Evolutionary conservation across 2,329 filamentous ascomycete species (phyloP).

Genomic region (Pestalotiopsis sp.): DNA sequence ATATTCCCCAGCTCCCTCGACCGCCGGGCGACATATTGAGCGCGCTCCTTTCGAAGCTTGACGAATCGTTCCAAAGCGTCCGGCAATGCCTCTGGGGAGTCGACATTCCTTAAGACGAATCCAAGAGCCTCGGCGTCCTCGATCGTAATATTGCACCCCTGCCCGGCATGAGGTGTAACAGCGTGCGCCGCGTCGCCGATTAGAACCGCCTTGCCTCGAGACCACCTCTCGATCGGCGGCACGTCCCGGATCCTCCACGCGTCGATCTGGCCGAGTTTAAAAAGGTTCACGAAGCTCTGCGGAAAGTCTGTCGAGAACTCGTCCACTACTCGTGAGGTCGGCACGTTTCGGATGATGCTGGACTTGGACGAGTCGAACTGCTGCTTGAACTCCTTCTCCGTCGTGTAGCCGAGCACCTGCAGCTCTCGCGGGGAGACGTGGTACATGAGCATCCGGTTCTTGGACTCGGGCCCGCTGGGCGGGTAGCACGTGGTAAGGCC

Average conservation of each 20-base stretch:
- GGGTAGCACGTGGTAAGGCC: conserved; percentile 20
- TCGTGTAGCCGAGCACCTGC: conserved; percentile 23
- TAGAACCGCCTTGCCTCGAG: conserved; percentile 2
- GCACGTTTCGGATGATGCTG: conserved; percentile 23
- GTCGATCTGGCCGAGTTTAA: conserved; percentile 16
- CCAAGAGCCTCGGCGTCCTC: conserved; percentile 26
- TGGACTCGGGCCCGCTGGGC: conserved; percentile 12
- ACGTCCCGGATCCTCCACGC: conserved; percentile 25
- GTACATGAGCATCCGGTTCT: conserved; percentile 22
- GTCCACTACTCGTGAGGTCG: conserved; percentile 16
- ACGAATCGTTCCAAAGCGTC: conserved; percentile 19
- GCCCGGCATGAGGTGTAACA: conserved; percentile 23
- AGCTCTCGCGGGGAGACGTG: conserved; percentile 20
- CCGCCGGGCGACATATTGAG: conserved; percentile 21
- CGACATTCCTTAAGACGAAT: conserved; percentile 7
- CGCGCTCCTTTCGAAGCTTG: conserved; percentile 22
- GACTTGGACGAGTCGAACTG: conserved; percentile 21
- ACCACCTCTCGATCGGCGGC: conserved; percentile 18
- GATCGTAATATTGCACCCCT: conserved; percentile 26
- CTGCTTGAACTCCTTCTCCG: conserved; percentile 22
- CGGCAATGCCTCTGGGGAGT: not conserved
- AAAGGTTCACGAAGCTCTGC: conserved; percentile 14
- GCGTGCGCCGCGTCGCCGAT: conserved; percentile 22
- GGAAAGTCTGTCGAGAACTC: conserved; percentile 20
- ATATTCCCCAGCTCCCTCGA: conserved; percentile 22